Conservation (phyloP, 192 early-diverging fungal genomes). For the Backusella parvicylindrica region DNA sequence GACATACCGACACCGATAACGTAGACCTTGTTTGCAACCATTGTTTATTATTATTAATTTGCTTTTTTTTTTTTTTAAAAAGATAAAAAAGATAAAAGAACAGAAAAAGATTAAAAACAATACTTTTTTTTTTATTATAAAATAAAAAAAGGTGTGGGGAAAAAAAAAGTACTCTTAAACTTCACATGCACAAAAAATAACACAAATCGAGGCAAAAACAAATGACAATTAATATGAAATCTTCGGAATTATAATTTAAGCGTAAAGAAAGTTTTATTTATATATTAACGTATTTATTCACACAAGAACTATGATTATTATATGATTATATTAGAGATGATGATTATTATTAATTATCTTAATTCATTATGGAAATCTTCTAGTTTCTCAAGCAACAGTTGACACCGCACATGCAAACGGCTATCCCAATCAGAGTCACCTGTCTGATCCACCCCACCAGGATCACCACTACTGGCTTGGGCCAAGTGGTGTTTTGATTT, state of each 20-base stretch:
- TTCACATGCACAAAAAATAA: neutral
- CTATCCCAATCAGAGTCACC: constrained; percentile 30
- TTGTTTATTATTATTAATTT: neutral
- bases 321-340: too few species aligned
- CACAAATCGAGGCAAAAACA: neutral
- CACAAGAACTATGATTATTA: neutral
- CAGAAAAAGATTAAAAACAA: neutral
- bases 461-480: neutral
- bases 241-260: neutral
- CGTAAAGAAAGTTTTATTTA: too few species aligned
- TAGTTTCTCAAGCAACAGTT: constrained; percentile 27
- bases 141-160: neutral
- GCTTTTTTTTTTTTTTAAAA: neutral
- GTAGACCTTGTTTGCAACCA: constrained; percentile 13
- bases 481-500: neutral
- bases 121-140: neutral
- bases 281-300: too few species aligned
- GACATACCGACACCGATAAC: constrained; percentile 61
- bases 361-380: constrained; percentile 31
- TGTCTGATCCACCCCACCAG: neutral
- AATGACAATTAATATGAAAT: neutral
- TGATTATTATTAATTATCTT: too few species aligned
- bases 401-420: constrained; percentile 35
- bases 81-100: neutral
- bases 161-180: neutral